A percentile compares a stretch with the other conserved stretches of the same genome.
phyloP scores from a whole-genome alignment of 441 rosid genomes.

The Adansonia gregorii region DNA sequence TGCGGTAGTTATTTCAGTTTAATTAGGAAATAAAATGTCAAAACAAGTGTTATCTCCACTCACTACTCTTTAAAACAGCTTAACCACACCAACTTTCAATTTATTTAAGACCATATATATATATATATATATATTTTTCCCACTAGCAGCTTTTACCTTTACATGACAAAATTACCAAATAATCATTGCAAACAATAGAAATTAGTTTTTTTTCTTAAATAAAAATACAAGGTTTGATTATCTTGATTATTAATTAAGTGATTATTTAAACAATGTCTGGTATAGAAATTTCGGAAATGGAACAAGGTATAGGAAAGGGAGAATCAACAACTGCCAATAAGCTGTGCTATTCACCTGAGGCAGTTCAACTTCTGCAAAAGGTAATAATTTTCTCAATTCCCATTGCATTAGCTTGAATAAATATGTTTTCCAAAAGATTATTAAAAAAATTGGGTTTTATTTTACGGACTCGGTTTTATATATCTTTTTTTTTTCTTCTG shows the following conservation, averaged over 20 bases:
- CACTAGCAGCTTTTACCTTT: not conserved
- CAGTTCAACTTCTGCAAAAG: slow-evolving; percentile 40
- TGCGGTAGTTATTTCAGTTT: not conserved
- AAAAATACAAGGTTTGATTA: not conserved
- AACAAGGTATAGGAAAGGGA: not conserved
- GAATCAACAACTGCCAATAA: not conserved
- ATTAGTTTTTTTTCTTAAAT: no score
- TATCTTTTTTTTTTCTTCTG: not conserved
- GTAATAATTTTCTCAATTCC: slow-evolving; percentile 10
- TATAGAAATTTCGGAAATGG: not conserved
- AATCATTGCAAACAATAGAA: not conserved
- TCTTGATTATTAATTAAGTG: not conserved
- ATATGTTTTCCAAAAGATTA: not conserved
- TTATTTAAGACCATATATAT: not conserved
- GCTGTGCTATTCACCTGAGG: slow-evolving; percentile 25
- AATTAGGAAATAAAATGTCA: not conserved
- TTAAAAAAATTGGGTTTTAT: no score
- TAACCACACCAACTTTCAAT: slow-evolving; percentile 25
- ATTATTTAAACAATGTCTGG: not conserved
- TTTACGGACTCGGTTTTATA: not conserved
- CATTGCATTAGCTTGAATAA: no score
- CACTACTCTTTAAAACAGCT: slow-evolving; percentile 31
- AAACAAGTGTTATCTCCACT: slow-evolving; percentile 18
- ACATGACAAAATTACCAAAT: not conserved
- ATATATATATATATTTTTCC: not conserved